Base-by-base conservation (phyloP, 768 basidiomycete genomes). In the Russula olivacea region DNA sequence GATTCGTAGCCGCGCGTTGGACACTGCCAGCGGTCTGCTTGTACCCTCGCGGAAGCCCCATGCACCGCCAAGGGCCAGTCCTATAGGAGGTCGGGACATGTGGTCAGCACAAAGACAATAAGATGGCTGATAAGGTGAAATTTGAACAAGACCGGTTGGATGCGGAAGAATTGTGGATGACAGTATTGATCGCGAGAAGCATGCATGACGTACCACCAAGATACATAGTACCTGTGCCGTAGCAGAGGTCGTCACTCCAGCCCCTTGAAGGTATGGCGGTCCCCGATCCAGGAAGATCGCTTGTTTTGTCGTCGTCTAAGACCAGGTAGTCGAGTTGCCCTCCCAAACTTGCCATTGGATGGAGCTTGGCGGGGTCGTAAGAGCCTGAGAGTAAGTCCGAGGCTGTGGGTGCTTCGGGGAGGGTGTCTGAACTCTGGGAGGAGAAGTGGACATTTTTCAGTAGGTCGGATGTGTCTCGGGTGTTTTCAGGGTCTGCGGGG, bases 181-280 rank as follows among this genome's bases (percentile, higher is more conserved):
- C 74, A 61, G 64, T 56, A 66, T 32, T 66, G 67, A 68, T 66
- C 61, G 64, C 61, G 50, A 68, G 67, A 62, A 64, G 61, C 54
- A 63, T 55, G 25, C 47, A 67, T 68, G 67, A 87, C 92, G 73
- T 73, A 98, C 96, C 96, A 75, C 90, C 83, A 61, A 99, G 86
- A 85, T 99, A 99, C 79, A 94, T 97, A 68, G 95, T 95, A 67
- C 97, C 97, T 71, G 95, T 98, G 72, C 97, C 97, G 77, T 98
- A 98, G 83, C 94, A 98, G 64, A 99, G 78, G 79, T 99, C 97
- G 79, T 99, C 97, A 78, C 93, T 91, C 95, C 93, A 98, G 66
- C 97, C 94, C 79, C 97, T 81, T 73, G 88, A 91, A 69, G 95
- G 94, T 68, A 99, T 84, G 62, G 95, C 94, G 64, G 91, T 93